Base-by-base conservation (phyloP, 805 yeast genomes). In the Hemisphaericaspora nanyangensis region DNA sequence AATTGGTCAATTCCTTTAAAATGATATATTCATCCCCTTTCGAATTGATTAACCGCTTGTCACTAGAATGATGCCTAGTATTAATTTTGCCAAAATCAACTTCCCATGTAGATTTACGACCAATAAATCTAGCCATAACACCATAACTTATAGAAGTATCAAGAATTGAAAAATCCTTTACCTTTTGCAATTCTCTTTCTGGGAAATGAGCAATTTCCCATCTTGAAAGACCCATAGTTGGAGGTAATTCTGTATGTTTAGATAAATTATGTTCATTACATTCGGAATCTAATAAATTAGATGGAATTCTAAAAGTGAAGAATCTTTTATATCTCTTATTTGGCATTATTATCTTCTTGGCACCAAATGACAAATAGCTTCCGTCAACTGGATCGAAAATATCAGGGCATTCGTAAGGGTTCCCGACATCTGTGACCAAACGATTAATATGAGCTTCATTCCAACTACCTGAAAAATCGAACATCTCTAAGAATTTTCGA, bases 401-500 rank as follows among this genome's bases (percentile, higher is more conserved):
- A n/a, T 38, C 26, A 3, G 49, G 46, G 30, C 61, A 56, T 7
- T 37, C 19, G 31, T 34, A 34, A 8, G 55, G 44, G 12, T 36
- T 27, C 4, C 31, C 32, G 6, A 32, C 35, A 8, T 63, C 70
- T 3, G 58, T 50, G 3, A 61, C 35, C n/a, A 65, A 48, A 5
- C 72, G 43, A 42, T 58, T 56, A 29, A 68, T 54, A 38, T 43
- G 43, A 2, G 56, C 69, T 37, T 62, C 59, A 42, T 73, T 70
- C 65, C 70, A 79, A 31, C 76, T 67, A 2, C 81, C 84, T 37
- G 63, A 58, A 22, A 76, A 54, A 51, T 77, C 82, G 38, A 67
- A 72, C 68, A 73, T 72, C 38, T 68, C 68, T 35, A 77, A 50
- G 44, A 76, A 68, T 19, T 61, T 63, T 32, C 57, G 58, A 7